Evolutionary conservation across 495 filamentous ascomycete species (phyloP).

Genomic region (Parathielavia hyrcaniae): DNA sequence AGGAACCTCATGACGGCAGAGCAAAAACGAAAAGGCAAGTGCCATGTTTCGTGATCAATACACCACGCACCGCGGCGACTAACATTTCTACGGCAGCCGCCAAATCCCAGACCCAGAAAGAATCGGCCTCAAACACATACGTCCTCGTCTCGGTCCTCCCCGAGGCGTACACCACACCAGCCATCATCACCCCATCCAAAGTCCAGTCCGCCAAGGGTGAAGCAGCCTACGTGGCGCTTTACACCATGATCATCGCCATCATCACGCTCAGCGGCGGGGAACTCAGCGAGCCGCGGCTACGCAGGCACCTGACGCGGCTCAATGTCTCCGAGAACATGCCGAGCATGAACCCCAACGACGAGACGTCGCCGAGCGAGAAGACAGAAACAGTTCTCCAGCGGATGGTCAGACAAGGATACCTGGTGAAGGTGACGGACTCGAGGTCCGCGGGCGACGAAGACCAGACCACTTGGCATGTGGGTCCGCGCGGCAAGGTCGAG

Average conservation of each 20-base stretch:
- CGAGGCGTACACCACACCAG: slow-evolving; percentile 51
- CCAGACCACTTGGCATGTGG: slow-evolving; percentile 67
- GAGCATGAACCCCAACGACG: slow-evolving; percentile 40
- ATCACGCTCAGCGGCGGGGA: slow-evolving; percentile 64
- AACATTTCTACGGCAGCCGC: slow-evolving; percentile 29
- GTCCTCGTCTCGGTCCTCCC: slow-evolving; percentile 69
- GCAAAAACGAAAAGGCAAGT: slow-evolving; percentile 54
- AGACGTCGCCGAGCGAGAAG: slow-evolving; percentile 56
- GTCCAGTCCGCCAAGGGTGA: slow-evolving; percentile 60
- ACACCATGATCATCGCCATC: slow-evolving; percentile 69
- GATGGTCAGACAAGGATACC: slow-evolving; percentile 76
- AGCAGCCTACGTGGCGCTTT: slow-evolving; percentile 70
- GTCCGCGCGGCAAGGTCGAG: slow-evolving; percentile 80
- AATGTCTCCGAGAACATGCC: slow-evolving; percentile 67
- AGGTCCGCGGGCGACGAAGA: slow-evolving; percentile 58
- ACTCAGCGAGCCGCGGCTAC: slow-evolving; percentile 65
- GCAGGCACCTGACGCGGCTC: slow-evolving; percentile 64
- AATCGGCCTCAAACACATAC: slow-evolving; percentile 60
- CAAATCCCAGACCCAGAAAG: slow-evolving; percentile 38
- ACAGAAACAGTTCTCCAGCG: slow-evolving; percentile 69
- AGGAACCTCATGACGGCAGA: slow-evolving; percentile 77
- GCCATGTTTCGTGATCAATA: background rate
- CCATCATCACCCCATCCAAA: slow-evolving; percentile 61
- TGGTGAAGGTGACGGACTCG: slow-evolving; percentile 63
- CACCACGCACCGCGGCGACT: background rate